Percentiles rank a stretch among this genome's conserved stretches.
These are phyloP conservation scores for Quercus variabilis DNA, from an alignment of 306 rosid genomes.

Conservation along the genomic window DNA sequence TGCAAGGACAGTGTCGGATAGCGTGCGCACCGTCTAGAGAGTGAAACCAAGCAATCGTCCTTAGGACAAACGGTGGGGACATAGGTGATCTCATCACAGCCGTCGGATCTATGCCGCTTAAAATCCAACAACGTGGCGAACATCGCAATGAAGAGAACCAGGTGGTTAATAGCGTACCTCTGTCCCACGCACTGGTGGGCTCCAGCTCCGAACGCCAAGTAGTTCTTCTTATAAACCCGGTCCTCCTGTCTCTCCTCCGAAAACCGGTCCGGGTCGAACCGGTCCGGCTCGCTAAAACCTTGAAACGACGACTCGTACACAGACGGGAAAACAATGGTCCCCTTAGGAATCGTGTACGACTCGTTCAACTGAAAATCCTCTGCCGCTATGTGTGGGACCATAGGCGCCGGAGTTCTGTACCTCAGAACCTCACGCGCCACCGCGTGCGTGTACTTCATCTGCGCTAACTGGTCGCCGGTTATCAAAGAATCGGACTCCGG, in stretches of 20 bases:
- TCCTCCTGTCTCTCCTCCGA: conserved; percentile 74
- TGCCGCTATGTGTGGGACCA: conserved; percentile 79
- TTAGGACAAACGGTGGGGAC: conserved; percentile 84
- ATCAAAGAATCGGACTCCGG: conserved; percentile 54
- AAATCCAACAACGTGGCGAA: conserved; percentile 71
- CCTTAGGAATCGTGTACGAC: conserved; percentile 58
- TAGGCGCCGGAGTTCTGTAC: conserved; percentile 68
- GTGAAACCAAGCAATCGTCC: conserved; percentile 73
- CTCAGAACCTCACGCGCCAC: conserved; percentile 94
- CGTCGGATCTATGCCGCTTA: conserved; percentile 69
- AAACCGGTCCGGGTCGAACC: conserved; percentile 87
- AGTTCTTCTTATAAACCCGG: conserved; percentile 57
- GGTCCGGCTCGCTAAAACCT: conserved; percentile 71
- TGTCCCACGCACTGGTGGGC: conserved; percentile 93
- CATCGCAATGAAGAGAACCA: conserved; percentile 82
- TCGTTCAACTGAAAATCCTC: conserved; percentile 60
- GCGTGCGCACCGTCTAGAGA: conserved; percentile 47
- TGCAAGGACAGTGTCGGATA: conserved; percentile 35
- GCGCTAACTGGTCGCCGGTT: conserved; percentile 48
- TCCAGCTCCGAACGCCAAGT: conserved; percentile 86
- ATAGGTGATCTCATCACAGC: conserved; percentile 74
- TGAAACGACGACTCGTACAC: conserved; percentile 73
- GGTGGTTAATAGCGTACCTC: conserved; percentile 79
- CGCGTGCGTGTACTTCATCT: conserved; percentile 74
- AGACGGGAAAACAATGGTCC: conserved; percentile 81